Evolutionary conservation across 768 basidiomycete genomes (phyloP).

Genomic region (Lactarius evosmus): DNA sequence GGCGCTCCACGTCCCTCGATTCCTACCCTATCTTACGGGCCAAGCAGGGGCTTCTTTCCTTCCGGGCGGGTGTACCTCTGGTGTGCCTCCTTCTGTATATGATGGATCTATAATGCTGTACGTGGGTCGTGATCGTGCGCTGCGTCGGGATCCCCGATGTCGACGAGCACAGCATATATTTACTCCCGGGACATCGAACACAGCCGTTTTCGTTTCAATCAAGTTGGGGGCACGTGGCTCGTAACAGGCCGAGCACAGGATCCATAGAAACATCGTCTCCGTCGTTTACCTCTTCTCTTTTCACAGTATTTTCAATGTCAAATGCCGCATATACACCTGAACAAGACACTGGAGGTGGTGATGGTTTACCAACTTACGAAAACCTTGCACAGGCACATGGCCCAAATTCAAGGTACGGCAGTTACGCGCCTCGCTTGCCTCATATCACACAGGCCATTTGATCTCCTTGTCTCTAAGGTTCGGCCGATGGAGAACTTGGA

Average conservation of each 20-base stretch:
- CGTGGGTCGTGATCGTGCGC: not conserved
- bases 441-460: not conserved
- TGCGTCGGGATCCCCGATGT: not conserved
- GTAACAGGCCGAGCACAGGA: not conserved
- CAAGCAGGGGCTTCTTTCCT: not conserved
- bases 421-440: not conserved
- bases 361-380: slow-evolving; percentile 74
- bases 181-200: not conserved
- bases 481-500: slow-evolving; percentile 83
- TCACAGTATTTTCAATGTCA: slow-evolving; percentile 16
- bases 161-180: not conserved
- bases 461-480: slow-evolving; percentile 48
- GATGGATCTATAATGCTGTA: not conserved
- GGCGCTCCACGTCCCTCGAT: not conserved
- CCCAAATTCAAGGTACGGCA: slow-evolving; percentile 71
- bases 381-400: slow-evolving; percentile 74
- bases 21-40: not conserved
- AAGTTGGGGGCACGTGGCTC: not conserved
- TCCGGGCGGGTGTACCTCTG: not conserved
- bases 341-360: slow-evolving; percentile 43
- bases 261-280: not conserved
- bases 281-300: not conserved
- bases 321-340: slow-evolving; percentile 35
- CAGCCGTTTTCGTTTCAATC: not conserved
- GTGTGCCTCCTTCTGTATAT: not conserved